Conservation (phyloP, 257 asterid genomes). For the Solanum corneliomulleri region DNA sequence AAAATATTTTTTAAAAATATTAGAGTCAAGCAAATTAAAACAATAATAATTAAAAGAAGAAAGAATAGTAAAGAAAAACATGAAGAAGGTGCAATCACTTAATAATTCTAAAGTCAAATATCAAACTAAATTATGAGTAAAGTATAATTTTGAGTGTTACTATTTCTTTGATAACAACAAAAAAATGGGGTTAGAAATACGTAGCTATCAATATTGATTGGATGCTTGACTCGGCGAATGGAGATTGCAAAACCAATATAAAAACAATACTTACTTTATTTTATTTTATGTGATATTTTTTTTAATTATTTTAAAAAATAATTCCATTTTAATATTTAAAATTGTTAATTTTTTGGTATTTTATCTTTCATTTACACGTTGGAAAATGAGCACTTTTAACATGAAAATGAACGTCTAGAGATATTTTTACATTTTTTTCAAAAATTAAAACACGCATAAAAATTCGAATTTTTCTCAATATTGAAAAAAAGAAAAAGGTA, state of each 20-base stretch:
- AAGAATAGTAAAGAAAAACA: no score
- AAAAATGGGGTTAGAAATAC: background rate
- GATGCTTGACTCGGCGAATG: background rate
- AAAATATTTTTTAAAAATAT: no score
- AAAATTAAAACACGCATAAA: background rate
- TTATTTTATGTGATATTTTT: background rate
- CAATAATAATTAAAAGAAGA: no score
- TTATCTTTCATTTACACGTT: no score
- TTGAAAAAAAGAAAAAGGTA: no score
- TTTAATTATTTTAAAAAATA: background rate
- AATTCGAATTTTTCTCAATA: no score
- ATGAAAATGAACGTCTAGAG: background rate
- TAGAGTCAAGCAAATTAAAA: background rate
- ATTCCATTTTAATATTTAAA: background rate
- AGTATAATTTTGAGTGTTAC: background rate
- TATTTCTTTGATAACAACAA: background rate
- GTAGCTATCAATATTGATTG: background rate
- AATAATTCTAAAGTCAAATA: background rate
- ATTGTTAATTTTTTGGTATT: background rate
- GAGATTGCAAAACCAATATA: background rate
- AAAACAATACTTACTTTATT: background rate
- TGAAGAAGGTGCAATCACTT: background rate
- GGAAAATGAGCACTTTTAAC: no score
- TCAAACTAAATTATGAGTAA: background rate
- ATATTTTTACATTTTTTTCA: no score